Evolutionary conservation across 441 rosid species (phyloP).

Genomic region (Macaranga tanarius): DNA sequence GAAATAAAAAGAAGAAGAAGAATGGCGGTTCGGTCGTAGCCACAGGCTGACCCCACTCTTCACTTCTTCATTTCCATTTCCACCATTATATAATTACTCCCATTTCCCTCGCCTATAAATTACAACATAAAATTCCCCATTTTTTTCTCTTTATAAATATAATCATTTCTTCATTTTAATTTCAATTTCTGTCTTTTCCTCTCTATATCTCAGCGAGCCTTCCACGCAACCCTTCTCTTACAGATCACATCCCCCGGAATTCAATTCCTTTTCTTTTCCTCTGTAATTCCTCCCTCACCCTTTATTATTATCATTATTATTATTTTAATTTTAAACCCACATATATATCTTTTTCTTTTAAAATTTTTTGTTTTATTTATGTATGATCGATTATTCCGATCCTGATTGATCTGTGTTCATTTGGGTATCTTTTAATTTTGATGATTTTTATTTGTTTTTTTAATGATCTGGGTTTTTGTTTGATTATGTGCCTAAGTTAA

Average conservation of each 20-base stretch:
- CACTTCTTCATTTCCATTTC: too few species aligned
- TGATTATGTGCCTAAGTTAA: not conserved
- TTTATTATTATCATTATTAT: not conserved
- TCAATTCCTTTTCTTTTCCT: not conserved
- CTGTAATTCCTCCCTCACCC: conserved; percentile 16
- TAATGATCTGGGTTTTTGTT: not conserved
- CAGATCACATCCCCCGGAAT: not conserved
- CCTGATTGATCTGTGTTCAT: not conserved
- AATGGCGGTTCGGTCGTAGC: too few species aligned
- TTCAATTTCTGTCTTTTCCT: not conserved
- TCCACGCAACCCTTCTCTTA: conserved; percentile 12
- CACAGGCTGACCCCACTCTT: too few species aligned
- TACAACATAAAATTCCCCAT: too few species aligned
- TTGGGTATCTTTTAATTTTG: not conserved
- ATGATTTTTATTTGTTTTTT: not conserved
- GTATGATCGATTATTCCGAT: not conserved
- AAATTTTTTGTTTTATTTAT: not conserved
- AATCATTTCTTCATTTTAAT: not conserved
- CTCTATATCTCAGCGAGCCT: conserved; percentile 8
- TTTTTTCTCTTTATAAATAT: not conserved
- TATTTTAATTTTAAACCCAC: not conserved
- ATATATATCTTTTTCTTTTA: not conserved
- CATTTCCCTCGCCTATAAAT: too few species aligned
- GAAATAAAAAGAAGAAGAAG: too few species aligned
- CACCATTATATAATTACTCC: too few species aligned